Evolutionary conservation across 2,329 filamentous ascomycete species (phyloP).

Genomic region (Geosmithia putterillii): DNA sequence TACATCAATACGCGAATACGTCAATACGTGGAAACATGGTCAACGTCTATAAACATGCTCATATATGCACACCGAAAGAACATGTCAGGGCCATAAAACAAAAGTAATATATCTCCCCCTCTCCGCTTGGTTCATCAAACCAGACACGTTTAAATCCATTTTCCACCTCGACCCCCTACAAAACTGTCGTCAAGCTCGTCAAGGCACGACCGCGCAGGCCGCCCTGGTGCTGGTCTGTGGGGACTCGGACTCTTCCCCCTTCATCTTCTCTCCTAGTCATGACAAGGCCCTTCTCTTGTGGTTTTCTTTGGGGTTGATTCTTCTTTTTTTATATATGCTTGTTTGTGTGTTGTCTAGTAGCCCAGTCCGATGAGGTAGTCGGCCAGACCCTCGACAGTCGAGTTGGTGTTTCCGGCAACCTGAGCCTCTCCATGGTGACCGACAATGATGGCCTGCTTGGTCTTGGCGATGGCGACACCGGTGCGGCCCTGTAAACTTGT

Average conservation of each 20-base stretch:
- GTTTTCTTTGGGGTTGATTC: not conserved
- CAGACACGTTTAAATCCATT: not conserved
- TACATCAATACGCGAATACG: too few relatives aligned
- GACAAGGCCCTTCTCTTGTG: not conserved
- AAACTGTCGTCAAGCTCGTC: not conserved
- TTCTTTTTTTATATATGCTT: not conserved
- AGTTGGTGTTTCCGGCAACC: constrained; percentile 63
- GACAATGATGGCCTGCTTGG: constrained; percentile 77
- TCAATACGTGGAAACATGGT: too few relatives aligned
- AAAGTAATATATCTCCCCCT: not conserved
- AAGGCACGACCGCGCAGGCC: not conserved
- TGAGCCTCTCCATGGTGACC: constrained; percentile 70
- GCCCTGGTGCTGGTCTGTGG: not conserved
- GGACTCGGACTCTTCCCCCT: not conserved
- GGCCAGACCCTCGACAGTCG: constrained; percentile 70
- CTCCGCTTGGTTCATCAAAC: not conserved
- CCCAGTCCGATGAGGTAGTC: constrained; percentile 73
- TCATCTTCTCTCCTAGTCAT: not conserved
- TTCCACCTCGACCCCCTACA: not conserved
- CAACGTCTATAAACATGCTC: too few relatives aligned
- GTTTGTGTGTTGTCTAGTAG: constrained; percentile 43
- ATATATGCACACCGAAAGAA: not conserved
- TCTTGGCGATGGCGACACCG: constrained; percentile 76
- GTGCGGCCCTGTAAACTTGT: constrained; percentile 47
- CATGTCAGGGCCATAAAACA: not conserved